Evolutionary conservation across 169 alveolate genomes (phyloP).

Genomic region (Hepatocystis sp.): DNA sequence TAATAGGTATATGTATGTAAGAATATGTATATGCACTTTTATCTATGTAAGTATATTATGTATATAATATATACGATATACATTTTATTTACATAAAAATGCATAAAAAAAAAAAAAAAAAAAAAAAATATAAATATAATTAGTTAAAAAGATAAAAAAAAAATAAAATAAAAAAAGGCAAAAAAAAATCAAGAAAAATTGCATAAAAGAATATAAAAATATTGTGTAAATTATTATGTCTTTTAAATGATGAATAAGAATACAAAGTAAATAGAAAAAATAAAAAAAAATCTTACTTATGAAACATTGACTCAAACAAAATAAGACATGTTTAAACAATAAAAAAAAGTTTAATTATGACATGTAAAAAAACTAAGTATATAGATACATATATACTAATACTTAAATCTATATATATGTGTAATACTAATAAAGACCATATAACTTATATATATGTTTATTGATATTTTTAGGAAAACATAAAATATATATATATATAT

Average conservation of each 20-base stretch:
- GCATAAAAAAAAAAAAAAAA: background rate
- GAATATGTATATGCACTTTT: conserved; percentile 5
- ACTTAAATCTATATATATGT: background rate
- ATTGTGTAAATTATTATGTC: conserved; percentile 49
- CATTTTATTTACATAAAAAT: conserved; percentile 14
- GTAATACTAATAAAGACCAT: background rate
- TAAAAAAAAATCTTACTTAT: conserved; percentile 6
- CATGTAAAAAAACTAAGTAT: background rate
- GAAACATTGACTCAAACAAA: conserved; percentile 42
- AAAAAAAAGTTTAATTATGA: conserved; percentile 14
- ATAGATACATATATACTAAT: background rate
- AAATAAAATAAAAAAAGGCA: conserved; percentile 15
- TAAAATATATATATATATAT: conserved; percentile 1
- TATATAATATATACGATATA: conserved; percentile 4
- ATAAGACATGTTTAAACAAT: conserved; percentile 51
- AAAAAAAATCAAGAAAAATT: conserved; percentile 4
- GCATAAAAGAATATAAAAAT: conserved; percentile 15
- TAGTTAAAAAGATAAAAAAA: conserved; percentile 1
- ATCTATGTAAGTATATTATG: conserved; percentile 6
- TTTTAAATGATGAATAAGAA: conserved; percentile 18
- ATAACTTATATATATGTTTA: conserved; percentile 1
- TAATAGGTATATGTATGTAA: background rate
- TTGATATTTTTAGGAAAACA: too few species aligned
- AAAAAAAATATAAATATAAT: background rate
- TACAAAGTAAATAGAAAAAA: conserved; percentile 10